phyloP scores from a whole-genome alignment of 2,329 filamentous ascomycete genomes.

The Penicillium sp. region DNA sequence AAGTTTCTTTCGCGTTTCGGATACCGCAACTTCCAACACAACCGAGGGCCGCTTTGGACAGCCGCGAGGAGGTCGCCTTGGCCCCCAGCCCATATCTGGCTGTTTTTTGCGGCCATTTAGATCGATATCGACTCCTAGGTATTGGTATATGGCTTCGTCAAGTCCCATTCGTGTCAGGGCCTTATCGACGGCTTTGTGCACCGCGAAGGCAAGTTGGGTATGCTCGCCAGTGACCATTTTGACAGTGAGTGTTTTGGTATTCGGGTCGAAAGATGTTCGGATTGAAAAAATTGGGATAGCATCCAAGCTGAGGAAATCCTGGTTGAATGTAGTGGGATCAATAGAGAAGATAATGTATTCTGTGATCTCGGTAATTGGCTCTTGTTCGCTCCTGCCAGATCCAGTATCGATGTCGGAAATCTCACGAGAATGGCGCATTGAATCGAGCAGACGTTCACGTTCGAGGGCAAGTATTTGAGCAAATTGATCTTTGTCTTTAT shows the following conservation, averaged over 20 bases:
- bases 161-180: background rate
- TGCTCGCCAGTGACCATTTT: conserved; percentile 1
- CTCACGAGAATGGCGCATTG: background rate
- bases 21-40: background rate
- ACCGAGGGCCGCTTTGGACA: background rate
- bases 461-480: background rate
- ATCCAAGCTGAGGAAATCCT: background rate
- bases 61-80: background rate
- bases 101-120: background rate
- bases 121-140: background rate
- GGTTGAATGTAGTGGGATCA: background rate
- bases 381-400: background rate
- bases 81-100: conserved; percentile 7
- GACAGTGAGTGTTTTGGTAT: conserved; percentile 1
- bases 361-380: background rate
- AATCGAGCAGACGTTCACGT: background rate
- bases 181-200: conserved; percentile 1
- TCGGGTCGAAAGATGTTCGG: conserved; percentile 1
- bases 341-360: conserved; percentile 8
- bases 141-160: background rate
- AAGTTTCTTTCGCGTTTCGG: conserved; percentile 1
- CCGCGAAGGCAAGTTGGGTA: background rate
- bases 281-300: background rate
- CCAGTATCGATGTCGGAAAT: background rate
- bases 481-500: conserved; percentile 1